Evolutionary conservation across 1,284 basidiomycete genomes (phyloP), one percentile per base, ranked within the genome.

Genomic region (Rugosomyces carneus): DNA sequence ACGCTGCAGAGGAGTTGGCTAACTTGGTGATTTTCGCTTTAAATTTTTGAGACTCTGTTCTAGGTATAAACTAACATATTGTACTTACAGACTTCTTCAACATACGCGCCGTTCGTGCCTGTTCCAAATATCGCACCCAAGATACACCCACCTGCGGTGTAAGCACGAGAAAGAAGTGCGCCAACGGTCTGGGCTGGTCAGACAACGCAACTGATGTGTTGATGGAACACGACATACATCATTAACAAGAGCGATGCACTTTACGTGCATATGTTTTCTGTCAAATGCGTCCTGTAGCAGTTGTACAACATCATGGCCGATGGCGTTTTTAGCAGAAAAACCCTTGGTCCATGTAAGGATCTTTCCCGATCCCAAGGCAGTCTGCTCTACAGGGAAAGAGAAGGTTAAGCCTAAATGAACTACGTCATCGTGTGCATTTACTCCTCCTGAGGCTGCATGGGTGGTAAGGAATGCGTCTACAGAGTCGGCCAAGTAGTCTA

Each of bases 291-390:
- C 86, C 66, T 99, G 96, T 16, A 99, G 72, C 23, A 98, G 73
- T 57, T 85, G 78, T 19, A 98, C 93, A 21, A 98, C 84, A 62
- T 99, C 96, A 55, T 93, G 76, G 32, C 94, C 94, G 38, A 94
- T 70, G 0, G 95, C 94, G 60, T 93, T 89, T 64, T 84, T 92
- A 13, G 91, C 91, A 15, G 85, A 69, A 64, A 96, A 97, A 3
- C 93, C 93, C 66, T 97, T 97, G n/a, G 93, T 96, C 93, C 94
- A 97, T 1, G 89, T 93, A 37, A 97, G 72, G 48, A 99, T 84
- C 50, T 84, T 90, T 1, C 96, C 95, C 23, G 81, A 79, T 60
- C 87, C 85, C 27, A 99, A 76, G 0, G 95, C 93, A 0, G 91
- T 93, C 63, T 99, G 96, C 60, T 97, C 92, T 38, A 98, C 96